Percentiles rank a stretch among this genome's conserved stretches.
These are phyloP conservation scores for Lasiodiplodia theobromae DNA, from an alignment of 2,329 filamentous ascomycete genomes.

Conservation along the genomic window DNA sequence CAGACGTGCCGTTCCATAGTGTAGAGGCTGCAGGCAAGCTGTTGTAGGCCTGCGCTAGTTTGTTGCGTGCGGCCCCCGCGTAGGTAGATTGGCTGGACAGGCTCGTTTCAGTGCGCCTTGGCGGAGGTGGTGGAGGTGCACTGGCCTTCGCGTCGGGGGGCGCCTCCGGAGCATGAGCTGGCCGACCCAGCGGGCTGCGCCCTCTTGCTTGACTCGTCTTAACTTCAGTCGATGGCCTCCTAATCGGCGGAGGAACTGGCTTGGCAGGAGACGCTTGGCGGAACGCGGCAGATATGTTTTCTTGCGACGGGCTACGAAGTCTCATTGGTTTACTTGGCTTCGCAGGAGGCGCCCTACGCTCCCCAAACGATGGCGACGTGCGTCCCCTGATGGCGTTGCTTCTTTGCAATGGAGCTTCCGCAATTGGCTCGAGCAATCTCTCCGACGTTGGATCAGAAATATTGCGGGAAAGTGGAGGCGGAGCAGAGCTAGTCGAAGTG, in stretches of 20 bases:
- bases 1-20: slow-evolving; percentile 32
- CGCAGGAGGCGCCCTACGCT: slow-evolving; percentile 22
- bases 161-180: slow-evolving; percentile 33
- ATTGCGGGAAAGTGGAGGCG: slow-evolving; percentile 35
- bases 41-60: slow-evolving; percentile 50
- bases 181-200: slow-evolving; percentile 39
- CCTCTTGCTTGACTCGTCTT: slow-evolving; percentile 16
- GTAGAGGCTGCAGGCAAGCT: slow-evolving; percentile 45
- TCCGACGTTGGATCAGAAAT: slow-evolving; percentile 38
- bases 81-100: slow-evolving; percentile 40
- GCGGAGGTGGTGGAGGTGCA: slow-evolving; percentile 43
- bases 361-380: slow-evolving; percentile 14
- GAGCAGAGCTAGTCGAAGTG: slow-evolving; percentile 31
- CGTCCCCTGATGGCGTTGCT: slow-evolving; percentile 23
- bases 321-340: slow-evolving; percentile 41
- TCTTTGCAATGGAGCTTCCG: slow-evolving; percentile 34
- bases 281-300: slow-evolving; percentile 34
- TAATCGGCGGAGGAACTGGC: slow-evolving; percentile 39
- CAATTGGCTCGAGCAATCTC: slow-evolving; percentile 32
- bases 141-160: slow-evolving; percentile 39
- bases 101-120: slow-evolving; percentile 33
- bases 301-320: slow-evolving; percentile 49
- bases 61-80: slow-evolving; percentile 47
- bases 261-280: slow-evolving; percentile 29
- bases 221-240: slow-evolving; percentile 36